Evolutionary conservation across 2,329 filamentous ascomycete genomes (phyloP).

Genomic region (Alternaria hordeiaustralica): DNA sequence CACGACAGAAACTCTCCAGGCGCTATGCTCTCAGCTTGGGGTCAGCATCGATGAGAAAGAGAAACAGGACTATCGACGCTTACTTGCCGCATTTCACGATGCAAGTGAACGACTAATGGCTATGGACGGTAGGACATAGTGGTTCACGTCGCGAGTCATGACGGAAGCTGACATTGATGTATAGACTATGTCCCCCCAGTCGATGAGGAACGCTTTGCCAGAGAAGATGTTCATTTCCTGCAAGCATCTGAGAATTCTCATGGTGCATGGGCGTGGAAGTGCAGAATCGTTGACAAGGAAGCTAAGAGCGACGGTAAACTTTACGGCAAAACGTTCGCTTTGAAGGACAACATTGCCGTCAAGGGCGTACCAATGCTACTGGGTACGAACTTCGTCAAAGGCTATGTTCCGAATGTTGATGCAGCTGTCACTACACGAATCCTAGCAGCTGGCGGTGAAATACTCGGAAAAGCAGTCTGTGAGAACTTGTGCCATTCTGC

Average conservation of each 20-base stretch:
- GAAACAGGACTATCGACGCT: conserved; percentile 47
- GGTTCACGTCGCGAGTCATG: conserved; percentile 1
- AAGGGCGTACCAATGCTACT: conserved; percentile 42
- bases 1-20: conserved; percentile 40
- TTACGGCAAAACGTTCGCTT: conserved; percentile 41
- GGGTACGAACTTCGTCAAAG: conserved; percentile 33
- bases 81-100: conserved; percentile 51
- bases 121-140: conserved; percentile 40
- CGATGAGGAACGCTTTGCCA: conserved; percentile 44
- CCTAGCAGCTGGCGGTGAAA: conserved; percentile 35
- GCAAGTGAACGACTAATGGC: conserved; percentile 47
- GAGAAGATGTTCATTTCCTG: conserved; percentile 40
- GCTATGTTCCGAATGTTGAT: conserved; percentile 24
- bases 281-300: conserved; percentile 43
- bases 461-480: conserved; percentile 41
- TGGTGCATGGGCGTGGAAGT: conserved; percentile 55
- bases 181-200: conserved; percentile 42
- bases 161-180: neutral
- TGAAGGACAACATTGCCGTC: conserved; percentile 45
- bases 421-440: conserved; percentile 40
- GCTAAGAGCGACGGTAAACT: conserved; percentile 37
- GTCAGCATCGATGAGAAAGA: conserved; percentile 45
- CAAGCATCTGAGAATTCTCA: conserved; percentile 44
- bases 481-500: conserved; percentile 43
- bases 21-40: conserved; percentile 40